Percentiles rank a stretch among this genome's conserved stretches.
Conservation (phyloP, 495 filamentous ascomycete genomes). For the Daldinia vernicosa region DNA sequence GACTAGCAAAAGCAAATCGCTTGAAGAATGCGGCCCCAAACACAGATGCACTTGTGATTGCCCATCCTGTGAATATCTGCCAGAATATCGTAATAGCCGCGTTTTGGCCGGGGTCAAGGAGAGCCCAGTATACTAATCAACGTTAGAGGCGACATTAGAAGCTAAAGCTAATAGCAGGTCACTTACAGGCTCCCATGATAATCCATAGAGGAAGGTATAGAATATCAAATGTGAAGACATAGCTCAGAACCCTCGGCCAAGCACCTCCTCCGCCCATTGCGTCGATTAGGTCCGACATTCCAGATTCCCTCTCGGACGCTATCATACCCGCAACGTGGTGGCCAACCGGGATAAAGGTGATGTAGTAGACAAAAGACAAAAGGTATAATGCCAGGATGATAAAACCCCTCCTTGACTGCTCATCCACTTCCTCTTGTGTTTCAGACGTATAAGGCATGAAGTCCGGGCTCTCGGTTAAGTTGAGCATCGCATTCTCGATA, state of each 20-base stretch:
- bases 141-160: constrained; percentile 63
- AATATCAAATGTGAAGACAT: constrained; percentile 36
- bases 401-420: constrained; percentile 67
- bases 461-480: constrained; percentile 54
- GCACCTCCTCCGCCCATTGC: constrained; percentile 66
- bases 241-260: constrained; percentile 53
- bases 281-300: constrained; percentile 73
- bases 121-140: constrained; percentile 51
- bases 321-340: constrained; percentile 73
- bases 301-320: constrained; percentile 71
- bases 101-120: constrained; percentile 62
- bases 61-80: constrained; percentile 64
- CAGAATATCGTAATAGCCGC: constrained; percentile 63
- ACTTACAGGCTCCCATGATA: constrained; percentile 39
- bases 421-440: constrained; percentile 64
- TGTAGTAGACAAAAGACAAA: constrained; percentile 67
- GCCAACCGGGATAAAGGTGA: constrained; percentile 67
- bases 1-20: constrained; percentile 71
- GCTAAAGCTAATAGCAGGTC: constrained; percentile 44
- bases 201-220: constrained; percentile 40
- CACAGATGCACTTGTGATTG: constrained; percentile 66
- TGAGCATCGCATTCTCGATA: constrained; percentile 72
- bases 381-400: constrained; percentile 62
- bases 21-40: constrained; percentile 72
- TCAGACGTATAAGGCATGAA: constrained; percentile 71